Evolutionary conservation across 805 yeast species (phyloP).

Genomic region (Metahyphopichia silvanorum): DNA sequence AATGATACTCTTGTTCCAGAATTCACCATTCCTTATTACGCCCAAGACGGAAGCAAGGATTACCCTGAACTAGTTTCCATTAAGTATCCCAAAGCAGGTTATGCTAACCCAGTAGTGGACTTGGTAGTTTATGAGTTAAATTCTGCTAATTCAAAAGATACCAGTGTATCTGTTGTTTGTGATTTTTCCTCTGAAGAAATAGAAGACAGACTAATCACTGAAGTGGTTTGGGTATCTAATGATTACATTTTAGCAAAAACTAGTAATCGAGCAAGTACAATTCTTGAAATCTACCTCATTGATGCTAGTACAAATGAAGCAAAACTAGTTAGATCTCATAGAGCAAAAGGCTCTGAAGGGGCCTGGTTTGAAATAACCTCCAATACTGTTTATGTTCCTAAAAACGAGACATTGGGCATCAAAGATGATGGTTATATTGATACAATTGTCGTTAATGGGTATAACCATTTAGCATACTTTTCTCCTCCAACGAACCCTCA

Average conservation of each 20-base stretch:
- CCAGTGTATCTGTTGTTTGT: conserved; percentile 10
- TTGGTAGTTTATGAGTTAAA: conserved; percentile 41
- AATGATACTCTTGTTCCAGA: conserved; percentile 59
- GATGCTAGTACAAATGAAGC: conserved; percentile 28
- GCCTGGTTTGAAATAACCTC: conserved; percentile 54
- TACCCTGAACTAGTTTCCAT: conserved; percentile 47
- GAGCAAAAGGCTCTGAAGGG: conserved; percentile 54
- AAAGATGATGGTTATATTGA: conserved; percentile 72
- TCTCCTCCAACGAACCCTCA: conserved; percentile 54
- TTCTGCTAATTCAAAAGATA: conserved; percentile 12
- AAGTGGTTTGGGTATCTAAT: conserved; percentile 55
- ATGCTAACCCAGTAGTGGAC: conserved; percentile 52
- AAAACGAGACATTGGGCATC: conserved; percentile 30
- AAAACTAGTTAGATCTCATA: conserved; percentile 38
- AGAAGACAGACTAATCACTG: conserved; percentile 54
- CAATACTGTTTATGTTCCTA: conserved; percentile 33
- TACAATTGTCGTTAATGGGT: conserved; percentile 57
- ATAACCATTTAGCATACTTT: conserved; percentile 79
- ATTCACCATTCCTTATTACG: conserved; percentile 51
- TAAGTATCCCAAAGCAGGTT: conserved; percentile 73
- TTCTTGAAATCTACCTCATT: conserved; percentile 47
- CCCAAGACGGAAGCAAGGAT: conserved; percentile 27
- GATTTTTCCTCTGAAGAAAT: conserved; percentile 19
- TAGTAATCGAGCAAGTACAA: conserved; percentile 60
- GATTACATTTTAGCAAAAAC: conserved; percentile 52